Evolutionary conservation across 129 eudicot species (phyloP).

Genomic region (Lonicera japonica): DNA sequence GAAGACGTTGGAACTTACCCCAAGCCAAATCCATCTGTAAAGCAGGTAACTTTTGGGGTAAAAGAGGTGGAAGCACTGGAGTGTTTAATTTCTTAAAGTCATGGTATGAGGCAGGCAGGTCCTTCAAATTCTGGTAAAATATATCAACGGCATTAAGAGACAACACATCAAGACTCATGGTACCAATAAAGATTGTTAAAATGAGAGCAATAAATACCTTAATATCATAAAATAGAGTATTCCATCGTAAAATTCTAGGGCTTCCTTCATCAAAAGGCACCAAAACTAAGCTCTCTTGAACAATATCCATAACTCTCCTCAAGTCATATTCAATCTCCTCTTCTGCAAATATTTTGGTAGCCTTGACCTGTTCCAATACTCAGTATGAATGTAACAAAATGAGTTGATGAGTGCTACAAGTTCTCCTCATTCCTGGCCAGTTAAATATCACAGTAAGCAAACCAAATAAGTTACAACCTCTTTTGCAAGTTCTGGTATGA

Average conservation of each 20-base stretch:
- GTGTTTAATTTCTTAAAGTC: slow-evolving; percentile 50
- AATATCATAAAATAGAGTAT: slow-evolving; percentile 51
- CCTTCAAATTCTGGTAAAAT: slow-evolving; percentile 37
- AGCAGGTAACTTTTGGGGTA: slow-evolving; percentile 43
- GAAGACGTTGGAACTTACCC: slow-evolving; percentile 48
- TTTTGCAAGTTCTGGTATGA: slow-evolving; percentile 55
- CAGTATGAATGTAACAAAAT: slow-evolving; percentile 31
- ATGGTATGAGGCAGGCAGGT: slow-evolving; percentile 50
- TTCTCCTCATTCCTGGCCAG: slow-evolving; percentile 16
- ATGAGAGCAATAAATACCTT: slow-evolving; percentile 36
- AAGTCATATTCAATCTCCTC: slow-evolving; percentile 80
- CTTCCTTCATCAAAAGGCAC: slow-evolving; percentile 21
- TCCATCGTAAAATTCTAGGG: slow-evolving; percentile 50
- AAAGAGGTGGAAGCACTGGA: slow-evolving; percentile 38
- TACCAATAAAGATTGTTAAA: background rate
- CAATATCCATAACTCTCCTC: slow-evolving; percentile 39
- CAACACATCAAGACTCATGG: background rate
- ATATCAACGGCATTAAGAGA: slow-evolving; percentile 18
- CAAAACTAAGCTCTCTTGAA: slow-evolving; percentile 36
- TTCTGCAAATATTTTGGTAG: slow-evolving; percentile 59
- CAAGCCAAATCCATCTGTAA: slow-evolving; percentile 31
- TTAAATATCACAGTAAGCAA: slow-evolving; percentile 28
- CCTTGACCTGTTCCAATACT: slow-evolving; percentile 70
- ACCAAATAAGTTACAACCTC: slow-evolving; percentile 66
- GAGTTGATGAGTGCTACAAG: slow-evolving; percentile 29